Evolutionary conservation across 2,329 filamentous ascomycete genomes (phyloP), one percentile per base, ranked within the genome.

Genomic region (Colletotrichum caudatum): DNA sequence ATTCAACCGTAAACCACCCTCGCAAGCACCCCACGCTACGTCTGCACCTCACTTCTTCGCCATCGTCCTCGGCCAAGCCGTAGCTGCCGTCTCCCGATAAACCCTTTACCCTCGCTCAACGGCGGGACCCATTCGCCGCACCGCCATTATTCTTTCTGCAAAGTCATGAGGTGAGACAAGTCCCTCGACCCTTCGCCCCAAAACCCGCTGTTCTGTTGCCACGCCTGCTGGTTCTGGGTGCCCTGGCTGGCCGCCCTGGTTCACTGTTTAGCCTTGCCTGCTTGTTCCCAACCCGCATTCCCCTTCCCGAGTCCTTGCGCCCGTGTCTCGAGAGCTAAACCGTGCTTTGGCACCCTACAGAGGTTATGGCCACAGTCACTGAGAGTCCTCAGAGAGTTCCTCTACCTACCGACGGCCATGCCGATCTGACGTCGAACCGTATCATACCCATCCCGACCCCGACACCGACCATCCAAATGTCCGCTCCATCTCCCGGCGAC

Each of bases 381-480:
- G 85, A 88, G 76, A 85, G 82, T 79, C 82, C 82, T 77, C 84
- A 83, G 78, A 81, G 82, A 79, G 81, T 82, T 76, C 80, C 78
- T 73, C 77, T 81, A 74, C 77, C 81, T 74, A 78, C 80, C 74
- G 81, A 84, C 70, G 79, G 81, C 74, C 80, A 78, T 72, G 81
- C 83, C 69, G 82, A 87, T 71, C 81, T 81, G 78, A 84, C 85
- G 81, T 83, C 84, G 77, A 81, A 83, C 75, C 86, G 87, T 78
- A 88, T 89, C 57, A 82, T 91, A 59, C 71, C 73, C 48, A 68
- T 74, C 26, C 88, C 89, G 64, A 88, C 90, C 74, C 82, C 87
- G 72, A 84, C 85, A 68, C 86, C 88, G 48, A 87, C 84, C 71
- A 87, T 89, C 78, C 86, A 88, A 78, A 89, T 87, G 82, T 89